Evolutionary conservation across 1,284 basidiomycete genomes (phyloP).

Genomic region (Somion occarium): DNA sequence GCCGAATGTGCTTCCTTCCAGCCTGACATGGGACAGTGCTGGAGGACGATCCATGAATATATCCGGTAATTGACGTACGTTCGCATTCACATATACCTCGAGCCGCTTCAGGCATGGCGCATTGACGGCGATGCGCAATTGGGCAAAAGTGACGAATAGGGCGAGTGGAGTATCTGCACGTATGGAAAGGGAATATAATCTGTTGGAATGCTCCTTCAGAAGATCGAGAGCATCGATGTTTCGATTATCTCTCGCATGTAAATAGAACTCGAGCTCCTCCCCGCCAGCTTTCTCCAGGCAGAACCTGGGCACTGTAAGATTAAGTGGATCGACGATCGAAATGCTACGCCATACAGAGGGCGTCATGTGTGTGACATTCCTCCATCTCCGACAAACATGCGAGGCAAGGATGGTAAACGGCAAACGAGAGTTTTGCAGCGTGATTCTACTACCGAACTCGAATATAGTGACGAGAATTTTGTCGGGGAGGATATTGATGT

Average conservation of each 20-base stretch:
- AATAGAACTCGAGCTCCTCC: conserved; percentile 7
- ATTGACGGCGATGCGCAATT: not conserved
- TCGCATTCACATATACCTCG: conserved; percentile 1
- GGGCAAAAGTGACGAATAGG: conserved; percentile 7
- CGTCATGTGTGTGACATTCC: not conserved
- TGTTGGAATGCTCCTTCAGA: not conserved
- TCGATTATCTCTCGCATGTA: conserved; percentile 5
- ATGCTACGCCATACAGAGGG: conserved; percentile 12
- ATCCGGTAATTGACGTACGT: conserved; percentile 6
- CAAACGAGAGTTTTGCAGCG: conserved; percentile 3
- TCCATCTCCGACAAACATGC: conserved; percentile 13
- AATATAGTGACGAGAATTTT: conserved; percentile 14
- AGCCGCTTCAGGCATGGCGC: conserved; percentile 5
- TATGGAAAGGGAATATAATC: conserved; percentile 4
- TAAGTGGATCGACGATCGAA: conserved; percentile 2
- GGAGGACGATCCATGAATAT: conserved; percentile 4
- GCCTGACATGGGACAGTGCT: conserved; percentile 1
- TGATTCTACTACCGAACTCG: conserved; percentile 6
- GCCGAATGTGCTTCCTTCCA: conserved; percentile 8
- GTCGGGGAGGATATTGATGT: conserved; percentile 3
- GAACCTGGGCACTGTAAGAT: not conserved
- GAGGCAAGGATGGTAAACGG: conserved; percentile 11
- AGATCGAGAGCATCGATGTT: not conserved
- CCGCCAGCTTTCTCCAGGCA: conserved; percentile 1
- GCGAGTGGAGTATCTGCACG: conserved; percentile 1